Percentiles rank a stretch among this genome's conserved stretches.
phyloP scores from a whole-genome alignment of 768 basidiomycete genomes.

The Phylloporus sp. region DNA sequence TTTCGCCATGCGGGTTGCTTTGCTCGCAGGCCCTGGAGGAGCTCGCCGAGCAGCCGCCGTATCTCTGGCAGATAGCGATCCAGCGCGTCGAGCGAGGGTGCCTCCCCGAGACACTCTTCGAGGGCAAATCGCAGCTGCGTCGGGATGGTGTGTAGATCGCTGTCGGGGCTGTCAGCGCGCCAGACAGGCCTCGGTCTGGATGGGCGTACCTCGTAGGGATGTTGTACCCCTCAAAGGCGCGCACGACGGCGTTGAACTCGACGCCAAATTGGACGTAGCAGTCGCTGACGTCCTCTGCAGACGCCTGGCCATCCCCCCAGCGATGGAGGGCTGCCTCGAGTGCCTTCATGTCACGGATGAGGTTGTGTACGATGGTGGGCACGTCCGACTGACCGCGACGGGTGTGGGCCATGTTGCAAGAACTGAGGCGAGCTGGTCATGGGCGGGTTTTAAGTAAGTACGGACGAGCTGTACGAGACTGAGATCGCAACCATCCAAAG shows the following conservation, averaged over 20 bases:
- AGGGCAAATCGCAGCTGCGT: conserved; percentile 36
- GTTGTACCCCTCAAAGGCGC: conserved; percentile 66
- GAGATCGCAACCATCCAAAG: background rate
- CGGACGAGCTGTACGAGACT: conserved; percentile 3
- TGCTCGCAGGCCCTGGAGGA: conserved; percentile 33
- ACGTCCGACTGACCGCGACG: background rate
- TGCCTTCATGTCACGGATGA: conserved; percentile 79
- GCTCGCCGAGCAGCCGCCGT: conserved; percentile 25
- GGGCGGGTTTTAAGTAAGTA: background rate
- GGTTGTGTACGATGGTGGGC: conserved; percentile 20
- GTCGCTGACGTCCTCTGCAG: conserved; percentile 77
- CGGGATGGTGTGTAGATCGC: conserved; percentile 40
- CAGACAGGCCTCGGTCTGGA: background rate
- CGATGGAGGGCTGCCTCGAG: conserved; percentile 68
- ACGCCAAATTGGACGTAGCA: conserved; percentile 87
- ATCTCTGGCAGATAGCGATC: background rate
- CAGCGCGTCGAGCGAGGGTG: conserved; percentile 13
- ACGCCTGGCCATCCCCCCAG: conserved; percentile 61
- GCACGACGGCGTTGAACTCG: conserved; percentile 79
- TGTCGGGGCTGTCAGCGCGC: conserved; percentile 9
- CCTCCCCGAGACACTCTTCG: conserved; percentile 44
- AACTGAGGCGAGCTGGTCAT: background rate
- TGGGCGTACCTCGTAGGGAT: conserved; percentile 74
- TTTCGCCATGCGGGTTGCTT: conserved; percentile 8
- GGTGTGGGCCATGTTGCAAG: background rate